These are phyloP conservation scores for Hypholoma fasciculare DNA, from an alignment of 768 basidiomycete genomes.

Conservation along the genomic window DNA sequence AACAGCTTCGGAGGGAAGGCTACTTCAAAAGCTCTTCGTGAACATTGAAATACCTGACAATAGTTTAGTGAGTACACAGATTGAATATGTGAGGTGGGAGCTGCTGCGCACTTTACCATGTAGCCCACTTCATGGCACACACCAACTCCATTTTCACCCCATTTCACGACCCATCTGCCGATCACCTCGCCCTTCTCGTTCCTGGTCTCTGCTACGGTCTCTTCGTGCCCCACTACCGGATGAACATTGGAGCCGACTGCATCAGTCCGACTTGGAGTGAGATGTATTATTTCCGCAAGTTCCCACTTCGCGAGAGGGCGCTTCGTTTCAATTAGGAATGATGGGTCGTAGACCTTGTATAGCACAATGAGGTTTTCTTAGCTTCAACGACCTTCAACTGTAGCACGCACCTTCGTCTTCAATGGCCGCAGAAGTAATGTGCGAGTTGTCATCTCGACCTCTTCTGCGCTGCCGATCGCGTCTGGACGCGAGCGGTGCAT, in stretches of 20 bases:
- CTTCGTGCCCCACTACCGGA: constrained; percentile 51
- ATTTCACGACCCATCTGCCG: constrained; percentile 79
- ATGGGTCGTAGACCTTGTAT: constrained; percentile 64
- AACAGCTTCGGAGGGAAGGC: not conserved
- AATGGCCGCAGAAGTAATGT: constrained; percentile 59
- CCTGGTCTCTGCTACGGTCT: constrained; percentile 79
- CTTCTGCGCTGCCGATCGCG: constrained; percentile 43
- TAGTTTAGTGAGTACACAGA: not conserved
- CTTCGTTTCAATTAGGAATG: constrained; percentile 64
- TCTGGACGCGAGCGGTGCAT: constrained; percentile 53
- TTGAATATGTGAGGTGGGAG: not conserved
- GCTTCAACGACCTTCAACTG: not conserved
- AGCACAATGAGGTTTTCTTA: not conserved
- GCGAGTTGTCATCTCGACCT: constrained; percentile 70
- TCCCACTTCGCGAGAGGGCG: constrained; percentile 84
- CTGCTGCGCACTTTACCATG: constrained; percentile 57
- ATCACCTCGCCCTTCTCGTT: constrained; percentile 57
- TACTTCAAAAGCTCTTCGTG: constrained; percentile 29
- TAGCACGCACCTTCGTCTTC: constrained; percentile 53
- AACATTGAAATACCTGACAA: constrained; percentile 29
- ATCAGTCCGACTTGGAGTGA: constrained; percentile 40
- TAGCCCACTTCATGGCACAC: constrained; percentile 63
- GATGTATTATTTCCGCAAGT: constrained; percentile 53
- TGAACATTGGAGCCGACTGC: constrained; percentile 27
- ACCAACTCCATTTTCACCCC: constrained; percentile 67